These are phyloP conservation scores for Carex pumila DNA, from an alignment of 176 grass and related monocot genomes.

Conservation along the genomic window DNA sequence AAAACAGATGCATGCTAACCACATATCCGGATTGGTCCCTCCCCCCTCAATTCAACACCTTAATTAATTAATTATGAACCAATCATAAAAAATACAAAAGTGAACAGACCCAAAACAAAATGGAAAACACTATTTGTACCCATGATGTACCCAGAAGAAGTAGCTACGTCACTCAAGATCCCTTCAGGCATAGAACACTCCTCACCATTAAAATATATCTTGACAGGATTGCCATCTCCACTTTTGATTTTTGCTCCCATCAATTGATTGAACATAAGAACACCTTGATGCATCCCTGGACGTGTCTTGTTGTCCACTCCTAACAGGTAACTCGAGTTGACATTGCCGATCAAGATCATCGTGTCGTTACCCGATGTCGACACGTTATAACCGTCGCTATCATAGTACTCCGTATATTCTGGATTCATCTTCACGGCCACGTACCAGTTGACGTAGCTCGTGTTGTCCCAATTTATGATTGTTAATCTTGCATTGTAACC, in stretches of 20 bases:
- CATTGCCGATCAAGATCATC: conserved; percentile 48
- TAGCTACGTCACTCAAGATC: conserved; percentile 24
- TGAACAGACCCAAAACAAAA: neutral
- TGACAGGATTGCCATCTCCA: conserved; percentile 65
- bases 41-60: neutral
- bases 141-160: neutral
- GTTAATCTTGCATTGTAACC: conserved; percentile 55
- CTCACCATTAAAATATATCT: conserved; percentile 75
- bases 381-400: conserved; percentile 59
- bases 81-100: neutral
- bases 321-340: conserved; percentile 37
- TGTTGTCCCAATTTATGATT: conserved; percentile 65
- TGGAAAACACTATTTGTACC: neutral
- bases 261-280: conserved; percentile 62
- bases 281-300: conserved; percentile 60
- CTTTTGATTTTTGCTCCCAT: conserved; percentile 29
- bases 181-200: conserved; percentile 63
- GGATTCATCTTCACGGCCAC: conserved; percentile 39
- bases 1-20: neutral
- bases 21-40: neutral
- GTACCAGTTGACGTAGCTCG: conserved; percentile 48
- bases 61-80: neutral
- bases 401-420: conserved; percentile 36
- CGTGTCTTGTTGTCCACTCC: conserved; percentile 35
- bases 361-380: conserved; percentile 35